These are phyloP conservation scores for Silene latifolia DNA, from an alignment of 148 eudicot species.

Conservation along the genomic window DNA sequence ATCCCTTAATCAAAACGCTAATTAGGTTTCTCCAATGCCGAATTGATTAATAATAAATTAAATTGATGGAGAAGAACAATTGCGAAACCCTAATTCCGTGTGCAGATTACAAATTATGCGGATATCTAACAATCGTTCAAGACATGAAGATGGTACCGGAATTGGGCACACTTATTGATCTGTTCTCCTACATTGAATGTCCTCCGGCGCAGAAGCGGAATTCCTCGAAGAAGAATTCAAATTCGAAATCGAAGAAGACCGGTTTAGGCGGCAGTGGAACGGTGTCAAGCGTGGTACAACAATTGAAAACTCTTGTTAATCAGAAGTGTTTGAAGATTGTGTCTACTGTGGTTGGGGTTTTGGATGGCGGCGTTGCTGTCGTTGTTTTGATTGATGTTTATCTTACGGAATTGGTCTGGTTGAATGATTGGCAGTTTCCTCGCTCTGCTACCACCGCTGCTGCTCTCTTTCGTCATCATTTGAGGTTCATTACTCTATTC, in stretches of 20 bases:
- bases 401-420: conserved; percentile 53
- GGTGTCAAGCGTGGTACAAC: conserved; percentile 47
- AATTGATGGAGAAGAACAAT: too few relatives aligned
- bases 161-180: conserved; percentile 33
- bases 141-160: conserved; percentile 19
- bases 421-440: conserved; percentile 80
- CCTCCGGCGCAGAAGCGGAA: neutral
- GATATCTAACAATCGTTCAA: conserved; percentile 44
- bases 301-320: conserved; percentile 42
- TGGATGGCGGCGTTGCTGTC: conserved; percentile 36
- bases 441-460: conserved; percentile 48
- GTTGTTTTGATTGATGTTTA: conserved; percentile 75
- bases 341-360: conserved; percentile 34
- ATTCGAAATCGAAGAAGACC: conserved; percentile 10
- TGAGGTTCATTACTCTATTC: conserved; percentile 43
- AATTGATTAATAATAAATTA: too few relatives aligned
- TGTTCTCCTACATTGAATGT: conserved; percentile 15
- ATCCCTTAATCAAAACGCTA: too few relatives aligned
- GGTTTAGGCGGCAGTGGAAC: conserved; percentile 38
- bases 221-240: conserved; percentile 1
- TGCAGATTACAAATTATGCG: conserved; percentile 64
- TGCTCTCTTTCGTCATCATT: conserved; percentile 73
- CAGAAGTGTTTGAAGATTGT: conserved; percentile 46
- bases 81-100: neutral
- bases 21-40: too few relatives aligned